phyloP scores from a whole-genome alignment of 495 filamentous ascomycete genomes.

The Umbilicaria muhlenbergii region DNA sequence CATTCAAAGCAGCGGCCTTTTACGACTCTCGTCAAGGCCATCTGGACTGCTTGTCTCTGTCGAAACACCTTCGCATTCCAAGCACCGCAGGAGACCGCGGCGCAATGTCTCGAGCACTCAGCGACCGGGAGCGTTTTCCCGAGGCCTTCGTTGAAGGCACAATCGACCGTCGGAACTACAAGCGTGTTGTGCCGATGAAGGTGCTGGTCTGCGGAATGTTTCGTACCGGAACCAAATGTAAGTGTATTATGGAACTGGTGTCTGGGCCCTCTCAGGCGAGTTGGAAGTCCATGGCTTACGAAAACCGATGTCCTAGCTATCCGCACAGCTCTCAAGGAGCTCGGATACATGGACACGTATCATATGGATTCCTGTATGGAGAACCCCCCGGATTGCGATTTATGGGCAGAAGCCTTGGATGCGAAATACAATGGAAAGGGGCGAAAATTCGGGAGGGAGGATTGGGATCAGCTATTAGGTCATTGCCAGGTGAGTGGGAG shows the following conservation, averaged over 20 bases:
- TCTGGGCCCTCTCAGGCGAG: neutral
- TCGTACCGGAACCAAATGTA: constrained; percentile 1
- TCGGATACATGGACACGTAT: constrained; percentile 47
- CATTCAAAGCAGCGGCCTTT: too few species aligned
- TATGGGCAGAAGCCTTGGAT: constrained; percentile 50
- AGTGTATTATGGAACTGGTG: neutral
- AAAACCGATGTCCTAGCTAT: constrained; percentile 26
- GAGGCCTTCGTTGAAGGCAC: constrained; percentile 1
- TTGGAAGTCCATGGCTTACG: neutral
- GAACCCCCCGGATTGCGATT: constrained; percentile 39
- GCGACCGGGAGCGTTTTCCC: neutral
- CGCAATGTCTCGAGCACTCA: neutral
- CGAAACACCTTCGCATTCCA: too few species aligned
- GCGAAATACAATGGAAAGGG: constrained; percentile 48
- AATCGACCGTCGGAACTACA: constrained; percentile 6
- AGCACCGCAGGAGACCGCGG: too few species aligned
- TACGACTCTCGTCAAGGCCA: too few species aligned
- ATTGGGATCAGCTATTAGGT: constrained; percentile 54
- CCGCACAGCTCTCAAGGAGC: constrained; percentile 38
- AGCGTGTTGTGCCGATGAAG: constrained; percentile 9
- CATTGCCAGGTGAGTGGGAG: constrained; percentile 32
- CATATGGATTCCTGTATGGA: constrained; percentile 44
- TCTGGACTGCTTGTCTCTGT: too few species aligned
- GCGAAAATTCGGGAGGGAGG: constrained; percentile 39
- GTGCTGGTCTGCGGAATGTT: constrained; percentile 1